phyloP scores from a whole-genome alignment of 495 filamentous ascomycete genomes.

The Cercophora newfieldiana region DNA sequence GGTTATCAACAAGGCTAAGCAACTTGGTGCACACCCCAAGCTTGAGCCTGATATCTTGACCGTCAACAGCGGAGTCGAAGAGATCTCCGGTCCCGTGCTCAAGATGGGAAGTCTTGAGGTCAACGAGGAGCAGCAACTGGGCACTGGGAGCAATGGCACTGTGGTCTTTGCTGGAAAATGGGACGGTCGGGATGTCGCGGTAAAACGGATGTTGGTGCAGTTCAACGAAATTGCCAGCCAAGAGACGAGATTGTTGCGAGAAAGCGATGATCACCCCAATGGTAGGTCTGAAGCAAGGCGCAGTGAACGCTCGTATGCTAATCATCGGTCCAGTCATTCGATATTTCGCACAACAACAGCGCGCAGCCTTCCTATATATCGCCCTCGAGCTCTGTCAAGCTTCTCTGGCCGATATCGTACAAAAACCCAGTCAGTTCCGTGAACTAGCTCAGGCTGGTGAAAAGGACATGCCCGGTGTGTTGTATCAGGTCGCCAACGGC shows the following conservation, averaged over 20 bases:
- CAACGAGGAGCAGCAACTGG: conserved; percentile 69
- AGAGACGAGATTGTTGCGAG: conserved; percentile 83
- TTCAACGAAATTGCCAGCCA: conserved; percentile 95
- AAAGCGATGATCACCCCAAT: conserved; percentile 94
- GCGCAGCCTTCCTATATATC: conserved; percentile 91
- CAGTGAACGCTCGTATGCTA: conserved; percentile 18
- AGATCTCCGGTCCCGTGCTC: conserved; percentile 59
- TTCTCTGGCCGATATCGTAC: conserved; percentile 84
- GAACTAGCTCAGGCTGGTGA: conserved; percentile 55
- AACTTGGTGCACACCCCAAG: conserved; percentile 46
- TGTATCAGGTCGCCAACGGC: conserved; percentile 85
- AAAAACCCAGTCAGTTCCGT: conserved; percentile 55
- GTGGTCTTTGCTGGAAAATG: conserved; percentile 83
- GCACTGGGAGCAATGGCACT: conserved; percentile 81
- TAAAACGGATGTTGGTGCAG: conserved; percentile 93
- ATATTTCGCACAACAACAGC: conserved; percentile 88
- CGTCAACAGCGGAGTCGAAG: conserved; percentile 47
- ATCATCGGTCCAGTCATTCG: conserved; percentile 68
- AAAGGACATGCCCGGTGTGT: conserved; percentile 60
- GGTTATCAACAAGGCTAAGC: conserved; percentile 46
- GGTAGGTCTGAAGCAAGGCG: conserved; percentile 35
- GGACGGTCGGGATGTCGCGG: conserved; percentile 88
- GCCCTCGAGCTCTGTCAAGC: conserved; percentile 94
- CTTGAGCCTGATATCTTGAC: conserved; percentile 60
- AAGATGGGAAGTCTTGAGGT: conserved; percentile 74